Percentiles rank a stretch among this genome's conserved stretches.
Evolutionary conservation across 2,329 filamentous ascomycete species (phyloP).

Genomic region (Colletotrichum sidae): DNA sequence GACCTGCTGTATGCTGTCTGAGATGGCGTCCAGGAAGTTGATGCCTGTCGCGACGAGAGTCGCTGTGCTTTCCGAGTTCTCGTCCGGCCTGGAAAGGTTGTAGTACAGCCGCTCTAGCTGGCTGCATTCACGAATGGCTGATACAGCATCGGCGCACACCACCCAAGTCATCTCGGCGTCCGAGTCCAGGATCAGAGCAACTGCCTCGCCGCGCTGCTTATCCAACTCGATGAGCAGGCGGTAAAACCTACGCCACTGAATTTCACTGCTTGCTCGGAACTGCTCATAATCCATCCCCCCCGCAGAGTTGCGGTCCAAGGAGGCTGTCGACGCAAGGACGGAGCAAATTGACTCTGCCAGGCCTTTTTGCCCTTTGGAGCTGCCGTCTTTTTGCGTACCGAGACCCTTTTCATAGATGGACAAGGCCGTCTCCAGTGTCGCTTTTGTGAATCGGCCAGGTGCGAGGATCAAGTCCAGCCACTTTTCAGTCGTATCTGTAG

Average conservation of each 20-base stretch:
- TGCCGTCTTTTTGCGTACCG: conserved; percentile 53
- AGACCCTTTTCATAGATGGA: conserved; percentile 80
- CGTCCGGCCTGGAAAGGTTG: conserved; percentile 69
- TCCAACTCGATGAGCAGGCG: conserved; percentile 87
- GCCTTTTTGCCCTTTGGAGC: conserved; percentile 61
- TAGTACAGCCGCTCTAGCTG: conserved; percentile 79
- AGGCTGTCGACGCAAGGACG: conserved; percentile 76
- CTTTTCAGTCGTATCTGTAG: conserved; percentile 79
- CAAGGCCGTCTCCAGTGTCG: conserved; percentile 86
- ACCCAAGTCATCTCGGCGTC: conserved; percentile 83
- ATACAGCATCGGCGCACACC: conserved; percentile 83
- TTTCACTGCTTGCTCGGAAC: conserved; percentile 79
- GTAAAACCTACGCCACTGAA: conserved; percentile 92
- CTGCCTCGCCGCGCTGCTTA: conserved; percentile 83
- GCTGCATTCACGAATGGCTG: conserved; percentile 83
- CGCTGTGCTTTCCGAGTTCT: conserved; percentile 65
- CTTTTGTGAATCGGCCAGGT: conserved; percentile 82
- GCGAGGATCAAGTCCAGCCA: conserved; percentile 88
- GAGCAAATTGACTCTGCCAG: conserved; percentile 82
- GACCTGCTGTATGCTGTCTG: conserved; percentile 75
- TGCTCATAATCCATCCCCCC: conserved; percentile 80
- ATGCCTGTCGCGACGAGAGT: conserved; percentile 77
- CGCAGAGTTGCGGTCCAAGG: conserved; percentile 69
- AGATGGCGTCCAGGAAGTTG: conserved; percentile 76
- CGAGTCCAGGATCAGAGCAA: conserved; percentile 81